phyloP scores from a whole-genome alignment of 192 early-diverging fungal species.

The Radiomyces spectabilis region DNA sequence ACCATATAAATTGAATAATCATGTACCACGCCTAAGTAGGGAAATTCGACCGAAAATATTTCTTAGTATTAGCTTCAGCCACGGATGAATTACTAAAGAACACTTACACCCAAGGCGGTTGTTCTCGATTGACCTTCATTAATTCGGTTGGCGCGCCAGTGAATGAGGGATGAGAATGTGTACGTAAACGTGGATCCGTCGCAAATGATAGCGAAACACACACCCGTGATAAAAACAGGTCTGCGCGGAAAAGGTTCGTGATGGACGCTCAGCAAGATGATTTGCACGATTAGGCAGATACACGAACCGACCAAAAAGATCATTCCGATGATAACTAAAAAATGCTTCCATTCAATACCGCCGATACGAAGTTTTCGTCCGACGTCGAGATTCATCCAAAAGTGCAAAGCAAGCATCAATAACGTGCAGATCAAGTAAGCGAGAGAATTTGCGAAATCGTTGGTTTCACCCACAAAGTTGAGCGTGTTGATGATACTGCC shows the following conservation, averaged over 20 bases:
- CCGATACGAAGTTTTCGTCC: background rate
- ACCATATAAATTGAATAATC: background rate
- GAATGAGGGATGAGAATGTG: conserved; percentile 5
- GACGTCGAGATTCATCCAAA: conserved; percentile 3
- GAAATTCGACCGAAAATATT: too few species aligned
- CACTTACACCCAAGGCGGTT: conserved; percentile 4
- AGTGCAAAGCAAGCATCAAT: background rate
- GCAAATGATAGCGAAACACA: background rate
- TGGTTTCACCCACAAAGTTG: background rate
- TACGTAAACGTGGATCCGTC: background rate
- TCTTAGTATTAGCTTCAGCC: background rate
- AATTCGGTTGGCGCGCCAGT: conserved; percentile 1
- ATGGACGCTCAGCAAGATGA: background rate
- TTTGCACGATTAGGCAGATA: background rate
- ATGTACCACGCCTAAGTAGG: conserved; percentile 3
- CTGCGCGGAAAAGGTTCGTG: background rate
- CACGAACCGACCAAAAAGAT: background rate
- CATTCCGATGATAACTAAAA: background rate
- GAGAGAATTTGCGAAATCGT: background rate
- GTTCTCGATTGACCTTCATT: background rate
- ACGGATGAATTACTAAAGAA: background rate
- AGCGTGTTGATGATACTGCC: conserved; percentile 1
- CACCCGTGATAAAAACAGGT: background rate
- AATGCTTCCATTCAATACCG: background rate
- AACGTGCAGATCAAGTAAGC: background rate